Evolutionary conservation across 2,329 filamentous ascomycete genomes (phyloP).

Genomic region (Fusarium haematococcum): DNA sequence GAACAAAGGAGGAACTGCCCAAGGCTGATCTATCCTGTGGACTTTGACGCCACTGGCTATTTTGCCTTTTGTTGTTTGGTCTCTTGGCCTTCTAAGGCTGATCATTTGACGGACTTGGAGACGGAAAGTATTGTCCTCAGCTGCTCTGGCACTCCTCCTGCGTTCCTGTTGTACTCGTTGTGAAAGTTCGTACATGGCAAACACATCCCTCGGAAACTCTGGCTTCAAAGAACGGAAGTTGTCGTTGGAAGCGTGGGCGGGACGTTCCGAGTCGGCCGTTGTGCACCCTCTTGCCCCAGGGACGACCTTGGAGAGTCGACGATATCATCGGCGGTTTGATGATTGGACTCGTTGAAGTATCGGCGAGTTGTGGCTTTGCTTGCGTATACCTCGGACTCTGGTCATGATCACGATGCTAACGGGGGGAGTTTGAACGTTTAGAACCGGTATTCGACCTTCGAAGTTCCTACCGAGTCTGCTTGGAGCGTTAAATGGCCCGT

Average conservation of each 20-base stretch:
- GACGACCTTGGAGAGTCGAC: neutral
- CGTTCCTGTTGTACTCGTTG: neutral
- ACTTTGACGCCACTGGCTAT: constrained; percentile 19
- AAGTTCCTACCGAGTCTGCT: neutral
- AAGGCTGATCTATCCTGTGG: neutral
- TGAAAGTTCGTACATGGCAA: neutral
- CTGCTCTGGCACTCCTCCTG: neutral
- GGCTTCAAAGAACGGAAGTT: neutral
- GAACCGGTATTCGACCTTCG: neutral
- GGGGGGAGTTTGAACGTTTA: neutral
- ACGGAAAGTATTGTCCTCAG: neutral
- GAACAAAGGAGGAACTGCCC: neutral
- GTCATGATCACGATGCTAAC: neutral
- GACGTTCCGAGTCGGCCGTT: neutral
- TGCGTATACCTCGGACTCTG: neutral
- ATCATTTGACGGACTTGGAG: neutral
- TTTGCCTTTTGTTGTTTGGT: neutral
- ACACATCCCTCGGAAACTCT: neutral
- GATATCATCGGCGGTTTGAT: neutral
- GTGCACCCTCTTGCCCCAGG: neutral
- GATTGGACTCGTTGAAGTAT: neutral
- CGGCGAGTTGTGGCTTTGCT: neutral
- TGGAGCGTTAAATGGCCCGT: neutral
- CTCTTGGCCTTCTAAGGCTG: neutral
- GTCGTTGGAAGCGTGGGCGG: neutral